These are phyloP conservation scores for Penicillium soppii DNA, from an alignment of 495 filamentous ascomycete species.

Conservation along the genomic window DNA sequence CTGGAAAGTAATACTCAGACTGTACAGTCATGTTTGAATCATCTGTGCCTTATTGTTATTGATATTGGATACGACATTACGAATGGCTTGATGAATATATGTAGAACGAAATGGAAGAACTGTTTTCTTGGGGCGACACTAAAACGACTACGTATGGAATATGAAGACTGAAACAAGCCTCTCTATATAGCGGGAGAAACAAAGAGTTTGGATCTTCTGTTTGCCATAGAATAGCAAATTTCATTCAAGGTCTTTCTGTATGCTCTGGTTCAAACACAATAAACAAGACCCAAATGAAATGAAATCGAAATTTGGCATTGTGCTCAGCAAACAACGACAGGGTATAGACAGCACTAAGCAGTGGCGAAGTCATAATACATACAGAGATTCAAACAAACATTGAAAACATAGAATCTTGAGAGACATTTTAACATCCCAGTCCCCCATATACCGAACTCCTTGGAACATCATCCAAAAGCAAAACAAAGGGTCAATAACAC, in stretches of 20 bases:
- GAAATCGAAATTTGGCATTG: not conserved
- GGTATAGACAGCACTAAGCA: conserved; percentile 9
- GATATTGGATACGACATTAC: too few relatives aligned
- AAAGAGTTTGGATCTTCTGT: too few relatives aligned
- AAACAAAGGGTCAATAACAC: conserved; percentile 2
- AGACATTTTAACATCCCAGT: not conserved
- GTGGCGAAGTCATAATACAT: conserved; percentile 10
- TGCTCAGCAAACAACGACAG: conserved; percentile 1
- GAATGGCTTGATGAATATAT: too few relatives aligned
- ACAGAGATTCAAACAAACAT: conserved; percentile 3
- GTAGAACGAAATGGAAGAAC: too few relatives aligned
- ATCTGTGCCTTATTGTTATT: too few relatives aligned
- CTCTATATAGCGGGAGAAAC: too few relatives aligned
- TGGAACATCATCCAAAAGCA: not conserved
- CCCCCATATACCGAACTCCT: conserved; percentile 7
- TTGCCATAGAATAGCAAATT: too few relatives aligned
- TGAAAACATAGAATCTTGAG: not conserved
- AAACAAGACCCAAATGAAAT: not conserved
- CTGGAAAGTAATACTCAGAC: conserved; percentile 11
- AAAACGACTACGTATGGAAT: too few relatives aligned
- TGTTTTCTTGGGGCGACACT: too few relatives aligned
- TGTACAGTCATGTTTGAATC: too few relatives aligned
- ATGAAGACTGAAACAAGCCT: too few relatives aligned
- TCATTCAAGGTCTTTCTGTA: not conserved
- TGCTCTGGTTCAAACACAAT: not conserved